These are phyloP conservation scores for Mycosarcoma maydis DNA, from an alignment of 1,284 basidiomycete genomes.

Conservation along the genomic window DNA sequence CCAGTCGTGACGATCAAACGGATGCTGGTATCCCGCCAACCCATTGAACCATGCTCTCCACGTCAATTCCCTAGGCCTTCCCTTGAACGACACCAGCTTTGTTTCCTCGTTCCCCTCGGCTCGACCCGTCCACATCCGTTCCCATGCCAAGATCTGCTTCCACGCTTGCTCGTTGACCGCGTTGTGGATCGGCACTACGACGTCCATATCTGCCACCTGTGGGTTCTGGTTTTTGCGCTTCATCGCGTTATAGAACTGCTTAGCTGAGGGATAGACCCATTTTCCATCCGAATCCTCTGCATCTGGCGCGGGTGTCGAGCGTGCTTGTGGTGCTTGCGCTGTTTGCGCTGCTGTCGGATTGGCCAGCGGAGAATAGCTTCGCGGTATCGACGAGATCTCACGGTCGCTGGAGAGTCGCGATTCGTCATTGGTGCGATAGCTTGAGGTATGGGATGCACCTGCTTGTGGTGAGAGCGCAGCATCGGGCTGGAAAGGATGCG, in stretches of 20 bases:
- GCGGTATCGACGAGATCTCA: constrained; percentile 88
- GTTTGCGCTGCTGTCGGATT: constrained; percentile 21
- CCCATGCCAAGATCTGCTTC: constrained; percentile 90
- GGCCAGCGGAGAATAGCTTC: constrained; percentile 60
- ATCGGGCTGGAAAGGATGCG: constrained; percentile 27
- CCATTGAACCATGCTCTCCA: constrained; percentile 84
- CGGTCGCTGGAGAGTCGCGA: constrained; percentile 73
- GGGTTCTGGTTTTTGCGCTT: constrained; percentile 79
- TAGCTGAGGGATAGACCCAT: constrained; percentile 98
- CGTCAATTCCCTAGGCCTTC: constrained; percentile 69
- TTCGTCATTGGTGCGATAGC: constrained; percentile 25
- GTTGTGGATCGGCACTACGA: constrained; percentile 98
- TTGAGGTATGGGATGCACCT: constrained; percentile 12
- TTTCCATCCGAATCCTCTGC: constrained; percentile 68
- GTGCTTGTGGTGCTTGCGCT: constrained; percentile 9
- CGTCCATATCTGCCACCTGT: constrained; percentile 85
- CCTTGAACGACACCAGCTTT: constrained; percentile 83
- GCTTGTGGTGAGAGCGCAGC: constrained; percentile 3
- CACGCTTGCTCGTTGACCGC: constrained; percentile 98
- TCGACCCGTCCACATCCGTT: constrained; percentile 68
- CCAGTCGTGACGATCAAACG: constrained; percentile 99
- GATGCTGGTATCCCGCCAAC: constrained; percentile 89
- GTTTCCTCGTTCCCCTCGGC: constrained; percentile 69
- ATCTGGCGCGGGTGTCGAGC: constrained; percentile 9
- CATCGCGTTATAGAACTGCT: constrained; percentile 96